Conservation (phyloP, 805 yeast genomes). For the Blastobotrys terrestris region DNA sequence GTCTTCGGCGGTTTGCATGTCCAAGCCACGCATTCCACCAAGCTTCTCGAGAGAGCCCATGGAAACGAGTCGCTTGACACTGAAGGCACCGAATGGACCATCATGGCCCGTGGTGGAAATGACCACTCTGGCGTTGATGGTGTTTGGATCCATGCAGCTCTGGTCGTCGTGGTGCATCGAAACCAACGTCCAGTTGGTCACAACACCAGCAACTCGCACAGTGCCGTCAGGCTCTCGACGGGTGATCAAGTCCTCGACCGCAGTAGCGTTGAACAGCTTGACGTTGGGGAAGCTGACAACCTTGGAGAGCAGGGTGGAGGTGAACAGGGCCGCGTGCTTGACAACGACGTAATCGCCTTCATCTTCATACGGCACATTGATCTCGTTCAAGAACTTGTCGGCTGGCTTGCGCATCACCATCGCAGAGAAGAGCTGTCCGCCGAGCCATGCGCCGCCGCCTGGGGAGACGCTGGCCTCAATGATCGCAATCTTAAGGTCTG, state of each 20-base stretch:
- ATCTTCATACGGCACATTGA: conserved; percentile 63
- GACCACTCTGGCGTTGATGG: conserved; percentile 58
- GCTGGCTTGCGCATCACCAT: conserved; percentile 79
- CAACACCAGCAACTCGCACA: conserved; percentile 69
- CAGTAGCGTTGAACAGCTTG: conserved; percentile 71
- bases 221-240: conserved; percentile 54
- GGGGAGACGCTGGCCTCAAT: conserved; percentile 71
- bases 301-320: conserved; percentile 62
- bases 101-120: conserved; percentile 76
- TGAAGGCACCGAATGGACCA: conserved; percentile 78
- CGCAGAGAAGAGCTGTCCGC: conserved; percentile 71
- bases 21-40: conserved; percentile 71
- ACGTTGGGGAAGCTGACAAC: conserved; percentile 68
- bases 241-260: conserved; percentile 74
- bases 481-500: conserved; percentile 67
- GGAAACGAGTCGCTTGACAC: conserved; percentile 60
- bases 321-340: conserved; percentile 73
- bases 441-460: conserved; percentile 78
- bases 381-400: conserved; percentile 57
- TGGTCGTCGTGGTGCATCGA: conserved; percentile 70
- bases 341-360: conserved; percentile 78
- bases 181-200: conserved; percentile 77
- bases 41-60: conserved; percentile 43
- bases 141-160: conserved; percentile 79
- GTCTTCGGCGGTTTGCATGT: conserved; percentile 74